These are phyloP conservation scores for Eremomyces bilateralis DNA, from an alignment of 495 filamentous ascomycete genomes.

Conservation along the genomic window DNA sequence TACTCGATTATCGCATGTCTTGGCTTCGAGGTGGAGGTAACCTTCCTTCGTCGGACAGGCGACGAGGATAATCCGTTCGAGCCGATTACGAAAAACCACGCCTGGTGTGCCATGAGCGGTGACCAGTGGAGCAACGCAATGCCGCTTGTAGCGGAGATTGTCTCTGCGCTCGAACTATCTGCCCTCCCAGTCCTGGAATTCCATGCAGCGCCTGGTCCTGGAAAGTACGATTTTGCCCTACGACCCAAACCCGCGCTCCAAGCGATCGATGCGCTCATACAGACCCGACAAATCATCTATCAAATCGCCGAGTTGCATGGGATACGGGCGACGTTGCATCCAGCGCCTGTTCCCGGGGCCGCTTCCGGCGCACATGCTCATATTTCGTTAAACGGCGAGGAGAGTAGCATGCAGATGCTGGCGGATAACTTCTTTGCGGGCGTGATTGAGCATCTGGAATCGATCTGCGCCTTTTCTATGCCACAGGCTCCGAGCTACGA, in stretches of 20 bases:
- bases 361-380: conserved; percentile 51
- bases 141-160: conserved; percentile 40
- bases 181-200: conserved; percentile 52
- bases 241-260: conserved; percentile 38
- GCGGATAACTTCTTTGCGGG: conserved; percentile 43
- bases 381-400: conserved; percentile 31
- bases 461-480: conserved; percentile 45
- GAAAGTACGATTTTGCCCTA: conserved; percentile 69
- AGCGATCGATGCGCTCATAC: conserved; percentile 52
- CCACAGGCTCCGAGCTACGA: conserved; percentile 36
- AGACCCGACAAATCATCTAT: conserved; percentile 46
- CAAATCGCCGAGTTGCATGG: conserved; percentile 33
- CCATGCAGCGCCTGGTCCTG: conserved; percentile 51
- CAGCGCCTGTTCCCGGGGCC: conserved; percentile 40
- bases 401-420: no score
- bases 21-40: conserved; percentile 71
- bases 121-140: conserved; percentile 33
- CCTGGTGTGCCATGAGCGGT: conserved; percentile 35
- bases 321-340: conserved; percentile 55
- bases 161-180: conserved; percentile 29
- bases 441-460: conserved; percentile 37
- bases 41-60: conserved; percentile 31
- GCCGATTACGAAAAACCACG: conserved; percentile 27
- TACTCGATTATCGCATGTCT: conserved; percentile 31
- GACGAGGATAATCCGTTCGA: conserved; percentile 12